Evolutionary conservation across 768 basidiomycete species (phyloP).

Genomic region (Amanita pseudoporphyria): DNA sequence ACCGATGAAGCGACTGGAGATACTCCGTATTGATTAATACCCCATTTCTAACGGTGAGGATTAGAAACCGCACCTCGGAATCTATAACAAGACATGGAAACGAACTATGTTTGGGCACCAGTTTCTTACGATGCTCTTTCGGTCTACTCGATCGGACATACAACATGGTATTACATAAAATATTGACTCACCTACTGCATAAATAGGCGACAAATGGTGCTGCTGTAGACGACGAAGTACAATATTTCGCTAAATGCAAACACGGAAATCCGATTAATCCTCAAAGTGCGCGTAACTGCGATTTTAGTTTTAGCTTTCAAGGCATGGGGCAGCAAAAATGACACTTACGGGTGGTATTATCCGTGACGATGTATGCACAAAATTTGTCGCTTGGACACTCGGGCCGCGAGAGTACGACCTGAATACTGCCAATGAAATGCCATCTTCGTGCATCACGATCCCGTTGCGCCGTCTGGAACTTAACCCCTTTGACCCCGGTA

Average conservation of each 20-base stretch:
- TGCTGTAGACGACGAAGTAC: conserved; percentile 5
- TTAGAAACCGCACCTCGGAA: background rate
- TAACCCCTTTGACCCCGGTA: conserved; percentile 29
- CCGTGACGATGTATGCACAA: conserved; percentile 12
- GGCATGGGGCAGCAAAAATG: background rate
- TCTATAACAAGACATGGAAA: background rate
- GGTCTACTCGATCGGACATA: conserved; percentile 33
- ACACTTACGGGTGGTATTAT: conserved; percentile 5
- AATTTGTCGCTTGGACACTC: conserved; percentile 7
- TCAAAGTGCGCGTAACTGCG: background rate
- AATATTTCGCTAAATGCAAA: conserved; percentile 1
- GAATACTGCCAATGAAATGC: conserved; percentile 14
- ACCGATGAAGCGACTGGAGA: conserved; percentile 28
- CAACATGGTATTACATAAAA: background rate
- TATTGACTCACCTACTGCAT: background rate
- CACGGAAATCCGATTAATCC: background rate
- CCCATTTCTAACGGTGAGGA: conserved; percentile 25
- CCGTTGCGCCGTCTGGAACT: conserved; percentile 50
- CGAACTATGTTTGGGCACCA: conserved; percentile 43
- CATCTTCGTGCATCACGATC: conserved; percentile 33
- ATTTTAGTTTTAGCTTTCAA: background rate
- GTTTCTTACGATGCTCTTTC: conserved; percentile 25
- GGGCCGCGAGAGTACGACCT: conserved; percentile 9
- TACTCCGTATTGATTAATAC: conserved; percentile 36
- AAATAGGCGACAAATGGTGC: background rate